phyloP scores from a whole-genome alignment of 805 yeast genomes.

The Lipomyces mesembrius region DNA sequence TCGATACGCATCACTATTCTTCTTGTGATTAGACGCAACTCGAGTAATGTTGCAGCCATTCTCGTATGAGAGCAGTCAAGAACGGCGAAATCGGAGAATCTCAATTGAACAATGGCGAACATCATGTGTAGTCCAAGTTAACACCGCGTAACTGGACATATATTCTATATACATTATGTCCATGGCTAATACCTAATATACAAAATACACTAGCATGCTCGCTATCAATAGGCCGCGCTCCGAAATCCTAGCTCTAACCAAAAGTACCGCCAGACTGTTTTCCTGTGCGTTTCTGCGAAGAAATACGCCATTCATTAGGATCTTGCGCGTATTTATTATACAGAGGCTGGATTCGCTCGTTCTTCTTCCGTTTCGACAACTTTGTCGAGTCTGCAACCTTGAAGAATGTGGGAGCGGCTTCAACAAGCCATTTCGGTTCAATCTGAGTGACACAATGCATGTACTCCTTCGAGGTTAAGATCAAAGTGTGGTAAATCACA shows the following conservation, averaged over 20 bases:
- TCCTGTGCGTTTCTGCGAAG: slow-evolving; percentile 47
- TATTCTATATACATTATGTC: background rate
- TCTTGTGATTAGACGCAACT: too few species aligned
- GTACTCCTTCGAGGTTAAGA: slow-evolving; percentile 83
- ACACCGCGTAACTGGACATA: background rate
- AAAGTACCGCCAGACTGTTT: slow-evolving; percentile 36
- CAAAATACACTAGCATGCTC: background rate
- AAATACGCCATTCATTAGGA: slow-evolving; percentile 78
- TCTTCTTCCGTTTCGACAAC: slow-evolving; percentile 57
- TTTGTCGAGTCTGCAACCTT: slow-evolving; percentile 59
- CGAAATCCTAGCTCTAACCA: slow-evolving; percentile 30
- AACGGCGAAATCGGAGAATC: background rate
- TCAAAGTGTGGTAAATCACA: slow-evolving; percentile 80
- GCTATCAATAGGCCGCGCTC: background rate
- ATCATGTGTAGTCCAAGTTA: background rate
- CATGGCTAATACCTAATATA: slow-evolving; percentile 3
- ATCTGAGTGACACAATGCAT: slow-evolving; percentile 75
- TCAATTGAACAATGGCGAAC: background rate
- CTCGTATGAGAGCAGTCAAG: background rate
- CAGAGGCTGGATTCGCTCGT: slow-evolving; percentile 74
- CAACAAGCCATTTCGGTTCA: slow-evolving; percentile 73
- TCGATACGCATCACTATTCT: too few species aligned
- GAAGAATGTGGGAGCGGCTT: slow-evolving; percentile 79
- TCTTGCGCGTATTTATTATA: slow-evolving; percentile 62
- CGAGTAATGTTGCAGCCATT: background rate